Evolutionary conservation across 1,284 basidiomycete genomes (phyloP).

Genomic region (Caloboletus firmus): DNA sequence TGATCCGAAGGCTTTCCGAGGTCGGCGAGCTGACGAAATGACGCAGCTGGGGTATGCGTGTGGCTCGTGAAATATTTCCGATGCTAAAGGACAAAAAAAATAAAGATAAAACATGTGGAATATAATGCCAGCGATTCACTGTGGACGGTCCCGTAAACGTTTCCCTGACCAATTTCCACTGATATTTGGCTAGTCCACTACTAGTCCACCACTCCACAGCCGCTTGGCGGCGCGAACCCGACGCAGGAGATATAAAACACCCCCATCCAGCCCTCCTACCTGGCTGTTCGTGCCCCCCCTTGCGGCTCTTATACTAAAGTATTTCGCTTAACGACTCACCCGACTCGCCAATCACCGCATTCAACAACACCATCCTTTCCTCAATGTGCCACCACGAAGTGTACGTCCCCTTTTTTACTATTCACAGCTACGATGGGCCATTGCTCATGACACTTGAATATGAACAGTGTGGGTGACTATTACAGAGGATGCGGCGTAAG

Average conservation of each 20-base stretch:
- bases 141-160: neutral
- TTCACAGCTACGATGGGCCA: neutral
- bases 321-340: neutral
- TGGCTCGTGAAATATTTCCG: slow-evolving; percentile 1
- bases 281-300: neutral
- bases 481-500: slow-evolving; percentile 61
- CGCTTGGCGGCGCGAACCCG: slow-evolving; percentile 7
- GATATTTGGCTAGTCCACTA: neutral
- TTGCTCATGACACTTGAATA: slow-evolving; percentile 8
- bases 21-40: slow-evolving; percentile 18
- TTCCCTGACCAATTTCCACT: neutral
- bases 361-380: slow-evolving; percentile 1
- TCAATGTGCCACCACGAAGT: slow-evolving; percentile 60
- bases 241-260: slow-evolving; percentile 22
- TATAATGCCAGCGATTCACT: neutral
- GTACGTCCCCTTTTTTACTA: slow-evolving; percentile 36
- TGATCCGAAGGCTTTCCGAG: slow-evolving; percentile 26
- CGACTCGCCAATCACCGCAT: neutral
- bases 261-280: neutral
- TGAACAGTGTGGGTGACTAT: slow-evolving; percentile 54
- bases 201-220: slow-evolving; percentile 10
- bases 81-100: neutral
- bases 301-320: neutral
- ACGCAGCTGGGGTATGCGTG: slow-evolving; percentile 32
- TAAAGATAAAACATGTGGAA: neutral